These are phyloP conservation scores for Sporothrix humicola DNA, from an alignment of 2,329 filamentous ascomycete genomes.

Conservation along the genomic window DNA sequence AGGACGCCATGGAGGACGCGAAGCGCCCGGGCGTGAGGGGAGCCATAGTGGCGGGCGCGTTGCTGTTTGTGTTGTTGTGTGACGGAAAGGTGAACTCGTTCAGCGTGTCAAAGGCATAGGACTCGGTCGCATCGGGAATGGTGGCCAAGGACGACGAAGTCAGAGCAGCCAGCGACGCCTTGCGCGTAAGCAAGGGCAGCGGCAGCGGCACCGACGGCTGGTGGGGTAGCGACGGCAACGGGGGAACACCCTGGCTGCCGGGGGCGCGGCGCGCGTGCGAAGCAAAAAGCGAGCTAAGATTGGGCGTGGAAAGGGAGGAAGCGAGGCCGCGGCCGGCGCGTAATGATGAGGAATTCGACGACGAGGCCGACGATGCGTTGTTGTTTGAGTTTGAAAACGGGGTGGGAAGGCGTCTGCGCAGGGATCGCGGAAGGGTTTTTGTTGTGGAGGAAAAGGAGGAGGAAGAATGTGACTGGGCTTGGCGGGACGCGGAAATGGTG, in stretches of 20 bases:
- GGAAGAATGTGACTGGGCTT: slow-evolving; percentile 36
- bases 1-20: slow-evolving; percentile 39
- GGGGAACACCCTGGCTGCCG: slow-evolving; percentile 15
- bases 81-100: slow-evolving; percentile 47
- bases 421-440: slow-evolving; percentile 32
- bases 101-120: slow-evolving; percentile 64
- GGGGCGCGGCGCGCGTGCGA: slow-evolving; percentile 52
- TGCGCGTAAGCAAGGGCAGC: slow-evolving; percentile 63
- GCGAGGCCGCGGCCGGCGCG: slow-evolving; percentile 45
- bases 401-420: slow-evolving; percentile 35
- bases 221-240: slow-evolving; percentile 25
- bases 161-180: slow-evolving; percentile 73
- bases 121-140: slow-evolving; percentile 70
- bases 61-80: slow-evolving; percentile 43
- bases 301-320: slow-evolving; percentile 56
- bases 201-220: slow-evolving; percentile 14
- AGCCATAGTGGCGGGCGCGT: slow-evolving; percentile 49
- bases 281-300: slow-evolving; percentile 60
- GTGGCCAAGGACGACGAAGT: slow-evolving; percentile 66
- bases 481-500: slow-evolving; percentile 26
- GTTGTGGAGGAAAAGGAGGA: slow-evolving; percentile 34
- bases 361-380: background rate
- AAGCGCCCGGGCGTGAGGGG: slow-evolving; percentile 58
- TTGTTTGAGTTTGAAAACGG: background rate
- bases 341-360: slow-evolving; percentile 14